These are phyloP conservation scores for Hanseniaspora thailandica DNA, from an alignment of 805 yeast genomes.

Conservation along the genomic window DNA sequence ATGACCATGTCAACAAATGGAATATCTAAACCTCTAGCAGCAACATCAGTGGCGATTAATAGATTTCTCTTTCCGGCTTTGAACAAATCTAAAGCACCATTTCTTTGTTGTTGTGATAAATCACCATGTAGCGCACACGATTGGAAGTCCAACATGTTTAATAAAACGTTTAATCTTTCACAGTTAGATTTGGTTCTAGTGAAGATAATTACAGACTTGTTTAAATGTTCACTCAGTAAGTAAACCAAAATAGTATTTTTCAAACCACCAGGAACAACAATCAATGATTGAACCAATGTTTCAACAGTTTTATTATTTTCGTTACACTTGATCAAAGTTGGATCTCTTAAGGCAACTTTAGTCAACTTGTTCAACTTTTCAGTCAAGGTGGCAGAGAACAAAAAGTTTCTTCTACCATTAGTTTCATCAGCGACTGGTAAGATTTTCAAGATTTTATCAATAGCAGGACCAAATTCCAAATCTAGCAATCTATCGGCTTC, in stretches of 20 bases:
- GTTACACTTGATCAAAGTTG: conserved; percentile 62
- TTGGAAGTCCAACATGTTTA: conserved; percentile 70
- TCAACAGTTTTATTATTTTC: conserved; percentile 88
- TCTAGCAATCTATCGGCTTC: conserved; percentile 94
- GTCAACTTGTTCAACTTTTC: conserved; percentile 89
- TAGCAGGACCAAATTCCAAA: conserved; percentile 91
- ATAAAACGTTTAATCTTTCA: conserved; percentile 73
- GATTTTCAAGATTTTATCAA: conserved; percentile 71
- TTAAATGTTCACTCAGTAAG: conserved; percentile 66
- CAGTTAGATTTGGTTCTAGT: conserved; percentile 93
- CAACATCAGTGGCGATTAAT: conserved; percentile 73
- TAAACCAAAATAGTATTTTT: conserved; percentile 81
- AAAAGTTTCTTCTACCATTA: conserved; percentile 52
- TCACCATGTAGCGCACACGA: conserved; percentile 95
- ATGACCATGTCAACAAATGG: conserved; percentile 68
- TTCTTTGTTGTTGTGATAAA: conserved; percentile 68
- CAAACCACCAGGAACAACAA: conserved; percentile 84
- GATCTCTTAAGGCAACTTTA: conserved; percentile 78
- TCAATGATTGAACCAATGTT: conserved; percentile 75
- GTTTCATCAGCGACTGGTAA: conserved; percentile 56
- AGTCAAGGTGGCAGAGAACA: conserved; percentile 96
- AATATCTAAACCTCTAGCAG: conserved; percentile 81
- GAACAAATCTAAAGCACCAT: conserved; percentile 70
- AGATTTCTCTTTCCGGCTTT: conserved; percentile 60
- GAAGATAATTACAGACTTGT: conserved; percentile 80